Evolutionary conservation across 2,329 filamentous ascomycete species (phyloP), one percentile per base, ranked within the genome.

Genomic region (Cercospora citrullina): DNA sequence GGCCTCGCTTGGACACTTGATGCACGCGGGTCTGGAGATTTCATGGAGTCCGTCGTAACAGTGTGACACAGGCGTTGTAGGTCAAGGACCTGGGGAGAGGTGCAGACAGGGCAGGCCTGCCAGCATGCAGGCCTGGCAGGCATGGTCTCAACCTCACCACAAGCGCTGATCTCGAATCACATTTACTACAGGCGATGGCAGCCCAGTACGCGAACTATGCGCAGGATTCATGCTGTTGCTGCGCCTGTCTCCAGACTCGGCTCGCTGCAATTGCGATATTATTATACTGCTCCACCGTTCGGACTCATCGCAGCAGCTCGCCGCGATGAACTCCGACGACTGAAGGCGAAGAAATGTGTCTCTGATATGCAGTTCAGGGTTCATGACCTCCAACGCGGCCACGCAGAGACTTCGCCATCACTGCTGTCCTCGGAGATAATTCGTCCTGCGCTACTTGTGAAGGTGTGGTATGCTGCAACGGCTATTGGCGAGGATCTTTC

Each of bases 1-100:
- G 60, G 65, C 36, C 16, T 67, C 65, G 65, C 60, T 67, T 67
- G 59, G 7, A 14, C 48, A 39, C 36, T 42, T 51, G 23, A 57
- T 39, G 18, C 63, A 65, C 57, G 63, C 39, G 63, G 58, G 63
- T 60, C 51, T 64, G 48, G 33, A 53, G 42, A 62, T 53, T 45
- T 58, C 51, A 58, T 57, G 62, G 62, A 58, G 51, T 7, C 62
- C 31, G 48, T 57, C 14, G 48, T 33, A 10, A 23, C 62, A 42
- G 16, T 55, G 62, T 64, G 62, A 64, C 51, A 64, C 62, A 57
- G 9, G 45, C 42, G 18, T 26, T 18, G 30, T 21, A 33, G 7
- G 26, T 30, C 53, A 58, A 33, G 53, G 53, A 28, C 26, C 53
- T 58, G 53, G 53, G 53, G 23, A 14, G 8, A 18, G 53, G 16